Evolutionary conservation across 768 basidiomycete genomes (phyloP), one percentile per base, ranked within the genome.

Genomic region (Rhizopogon vulgaris): DNA sequence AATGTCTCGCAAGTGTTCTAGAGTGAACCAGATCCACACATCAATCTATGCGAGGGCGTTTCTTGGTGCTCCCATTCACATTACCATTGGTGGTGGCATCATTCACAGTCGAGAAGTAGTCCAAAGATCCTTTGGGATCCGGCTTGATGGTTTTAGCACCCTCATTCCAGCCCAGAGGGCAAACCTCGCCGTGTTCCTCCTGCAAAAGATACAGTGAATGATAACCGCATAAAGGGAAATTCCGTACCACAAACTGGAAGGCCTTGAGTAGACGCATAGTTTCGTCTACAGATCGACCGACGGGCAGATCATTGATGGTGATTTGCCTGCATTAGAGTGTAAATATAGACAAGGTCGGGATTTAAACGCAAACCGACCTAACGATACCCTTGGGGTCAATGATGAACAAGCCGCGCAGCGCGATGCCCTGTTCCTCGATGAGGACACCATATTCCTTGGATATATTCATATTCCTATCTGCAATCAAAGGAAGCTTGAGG

Each of bases 281-380:
- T 74, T 96, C 94, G 36, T 93, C 92, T 49, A 95, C 93, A 3
- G 90, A 93, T 49, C 94, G 88, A n/a, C 94, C 94, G 45, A 95
- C 92, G 12, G 93, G 90, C 38, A 94, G 79, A 69, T 96, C 94
- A 65, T 95, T 95, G 55, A 95, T 75, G 50, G 90, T 91, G 59
- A 89, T 85, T 75, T 90, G 86, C 55, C 86, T 87, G 39, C 25
- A 50, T 38, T 17, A 15, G 47, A n/a, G 8, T 18, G 45, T 15
- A 5, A 3, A 18, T 34, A 46, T 52, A 15, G 30, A n/a, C 43
- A 17, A 34, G 22, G 39, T 41, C 17, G 49, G 4, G 25, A 28
- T 18, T 24, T 12, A 17, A 22, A 42, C 27, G 39, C 1, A 30
- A 46, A 48, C 43, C n/a, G 49, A 82, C 82, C 90, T 78, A 32